phyloP scores from a whole-genome alignment of 2,329 filamentous ascomycete genomes.

The Phialemonium atrogriseum region DNA sequence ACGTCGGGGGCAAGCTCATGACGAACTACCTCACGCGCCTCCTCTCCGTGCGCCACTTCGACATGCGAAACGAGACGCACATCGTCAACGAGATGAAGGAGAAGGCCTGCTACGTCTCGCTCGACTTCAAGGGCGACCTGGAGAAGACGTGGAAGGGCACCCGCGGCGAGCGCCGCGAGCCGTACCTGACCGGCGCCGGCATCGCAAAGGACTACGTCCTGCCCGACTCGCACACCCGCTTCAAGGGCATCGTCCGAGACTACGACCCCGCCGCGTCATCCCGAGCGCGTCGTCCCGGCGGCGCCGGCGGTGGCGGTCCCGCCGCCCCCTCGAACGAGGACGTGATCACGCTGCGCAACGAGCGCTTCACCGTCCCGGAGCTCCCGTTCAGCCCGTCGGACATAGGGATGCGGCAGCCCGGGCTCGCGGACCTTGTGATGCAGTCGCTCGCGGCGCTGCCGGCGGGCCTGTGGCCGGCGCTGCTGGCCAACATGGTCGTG shows the following conservation, averaged over 20 bases:
- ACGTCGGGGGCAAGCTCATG: slow-evolving; percentile 85
- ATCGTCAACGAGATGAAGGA: slow-evolving; percentile 97
- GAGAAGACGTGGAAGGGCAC: slow-evolving; percentile 80
- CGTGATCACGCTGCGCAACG: slow-evolving; percentile 78
- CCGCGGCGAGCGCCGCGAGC: slow-evolving; percentile 44
- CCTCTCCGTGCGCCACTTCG: slow-evolving; percentile 84
- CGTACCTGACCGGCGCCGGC: slow-evolving; percentile 41
- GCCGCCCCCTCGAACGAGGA: slow-evolving; percentile 64
- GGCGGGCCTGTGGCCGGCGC: slow-evolving; percentile 71
- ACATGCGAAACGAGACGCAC: slow-evolving; percentile 89
- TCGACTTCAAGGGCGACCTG: slow-evolving; percentile 68
- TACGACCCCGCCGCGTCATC: slow-evolving; percentile 63
- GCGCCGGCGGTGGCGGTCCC: no score
- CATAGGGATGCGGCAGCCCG: slow-evolving; percentile 75
- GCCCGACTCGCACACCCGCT: slow-evolving; percentile 61
- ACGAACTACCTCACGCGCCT: slow-evolving; percentile 90
- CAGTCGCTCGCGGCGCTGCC: slow-evolving; percentile 70
- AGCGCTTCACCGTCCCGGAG: slow-evolving; percentile 85
- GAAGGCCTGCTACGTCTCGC: slow-evolving; percentile 71
- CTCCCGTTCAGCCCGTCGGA: slow-evolving; percentile 81
- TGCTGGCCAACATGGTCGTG: slow-evolving; percentile 80
- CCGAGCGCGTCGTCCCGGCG: slow-evolving; percentile 35
- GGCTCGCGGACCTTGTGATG: slow-evolving; percentile 74
- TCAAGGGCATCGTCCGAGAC: slow-evolving; percentile 63
- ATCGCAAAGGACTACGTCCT: slow-evolving; percentile 88